These are phyloP conservation scores for Pseudoneurospora amorphoporcata DNA, from an alignment of 495 filamentous ascomycete species.

Conservation along the genomic window DNA sequence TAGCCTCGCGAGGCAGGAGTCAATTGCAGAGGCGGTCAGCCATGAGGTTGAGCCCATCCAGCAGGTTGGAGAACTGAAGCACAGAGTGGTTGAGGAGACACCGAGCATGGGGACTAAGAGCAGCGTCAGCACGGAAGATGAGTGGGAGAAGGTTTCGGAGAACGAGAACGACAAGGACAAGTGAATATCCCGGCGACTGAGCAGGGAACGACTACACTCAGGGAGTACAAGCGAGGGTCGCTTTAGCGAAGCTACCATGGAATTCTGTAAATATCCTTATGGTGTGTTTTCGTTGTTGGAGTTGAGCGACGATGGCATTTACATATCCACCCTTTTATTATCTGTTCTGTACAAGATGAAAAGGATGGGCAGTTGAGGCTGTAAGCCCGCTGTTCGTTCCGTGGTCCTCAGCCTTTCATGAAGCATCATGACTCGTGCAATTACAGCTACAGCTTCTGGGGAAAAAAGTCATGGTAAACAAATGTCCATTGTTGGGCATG, in stretches of 20 bases:
- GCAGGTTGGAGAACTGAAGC: conserved; percentile 31
- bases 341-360: neutral
- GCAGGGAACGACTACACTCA: neutral
- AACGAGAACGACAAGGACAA: conserved; percentile 46
- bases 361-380: neutral
- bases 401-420: neutral
- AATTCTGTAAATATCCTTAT: neutral
- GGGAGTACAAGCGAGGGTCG: neutral
- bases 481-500: neutral
- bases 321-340: neutral
- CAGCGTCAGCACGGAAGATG: conserved; percentile 45
- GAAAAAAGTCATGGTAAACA: neutral
- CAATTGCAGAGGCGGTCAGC: conserved; percentile 15
- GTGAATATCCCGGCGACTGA: conserved; percentile 5
- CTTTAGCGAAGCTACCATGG: neutral
- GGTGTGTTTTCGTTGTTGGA: neutral
- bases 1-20: conserved; percentile 13
- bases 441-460: neutral
- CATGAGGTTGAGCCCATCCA: conserved; percentile 30
- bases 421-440: neutral
- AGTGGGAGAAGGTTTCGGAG: conserved; percentile 51
- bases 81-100: conserved; percentile 13
- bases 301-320: neutral
- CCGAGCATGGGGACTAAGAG: conserved; percentile 29
- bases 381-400: neutral